Conservation (phyloP, 2,329 filamentous ascomycete genomes). For the Claviceps sp. region DNA sequence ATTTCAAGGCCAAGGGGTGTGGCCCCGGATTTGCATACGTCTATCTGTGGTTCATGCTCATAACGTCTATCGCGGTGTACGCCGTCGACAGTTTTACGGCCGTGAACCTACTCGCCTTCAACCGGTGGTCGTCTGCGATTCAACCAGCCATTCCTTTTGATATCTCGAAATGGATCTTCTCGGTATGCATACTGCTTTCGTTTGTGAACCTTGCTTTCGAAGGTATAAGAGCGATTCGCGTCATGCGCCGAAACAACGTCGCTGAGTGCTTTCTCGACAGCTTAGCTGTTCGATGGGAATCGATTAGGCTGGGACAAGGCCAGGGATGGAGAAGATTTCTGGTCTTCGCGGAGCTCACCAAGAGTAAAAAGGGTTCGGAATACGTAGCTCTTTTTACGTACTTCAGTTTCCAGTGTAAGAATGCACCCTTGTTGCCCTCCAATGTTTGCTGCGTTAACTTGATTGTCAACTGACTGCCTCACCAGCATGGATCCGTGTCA, state of each 20-base stretch:
- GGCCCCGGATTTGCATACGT: conserved; percentile 67
- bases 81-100: conserved; percentile 86
- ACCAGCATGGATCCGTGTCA: conserved; percentile 70
- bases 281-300: conserved; percentile 73
- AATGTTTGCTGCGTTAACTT: background rate
- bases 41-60: conserved; percentile 69
- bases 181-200: conserved; percentile 80
- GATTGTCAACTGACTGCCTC: background rate
- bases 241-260: conserved; percentile 74
- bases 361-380: conserved; percentile 80
- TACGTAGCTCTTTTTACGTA: conserved; percentile 87
- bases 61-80: conserved; percentile 75
- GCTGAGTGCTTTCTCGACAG: conserved; percentile 86
- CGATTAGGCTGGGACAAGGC: conserved; percentile 58
- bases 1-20: conserved; percentile 77
- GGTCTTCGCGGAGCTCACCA: conserved; percentile 84
- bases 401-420: conserved; percentile 56
- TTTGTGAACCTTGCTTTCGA: conserved; percentile 72
- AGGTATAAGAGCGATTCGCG: conserved; percentile 63
- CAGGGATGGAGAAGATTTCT: conserved; percentile 80
- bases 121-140: conserved; percentile 78
- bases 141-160: conserved; percentile 63
- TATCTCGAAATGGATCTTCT: conserved; percentile 90
- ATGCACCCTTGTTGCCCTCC: background rate
- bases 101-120: conserved; percentile 77